phyloP scores from a whole-genome alignment of 495 filamentous ascomycete genomes.

The Lepidopterella palustris region DNA sequence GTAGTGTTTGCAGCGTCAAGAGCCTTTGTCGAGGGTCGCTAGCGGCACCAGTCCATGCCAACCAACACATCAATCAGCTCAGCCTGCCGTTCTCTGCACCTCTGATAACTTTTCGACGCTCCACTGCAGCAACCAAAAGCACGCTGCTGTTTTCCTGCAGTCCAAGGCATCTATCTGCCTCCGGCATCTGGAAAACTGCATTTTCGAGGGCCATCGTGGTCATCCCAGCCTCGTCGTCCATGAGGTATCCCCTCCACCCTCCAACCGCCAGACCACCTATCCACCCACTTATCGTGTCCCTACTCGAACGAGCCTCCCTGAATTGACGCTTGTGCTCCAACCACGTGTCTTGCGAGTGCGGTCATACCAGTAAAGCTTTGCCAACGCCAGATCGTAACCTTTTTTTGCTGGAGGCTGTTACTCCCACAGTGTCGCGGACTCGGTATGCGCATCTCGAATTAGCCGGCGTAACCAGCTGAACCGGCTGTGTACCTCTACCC shows the following conservation, averaged over 20 bases:
- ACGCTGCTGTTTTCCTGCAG: background rate
- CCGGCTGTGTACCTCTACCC: constrained; percentile 17
- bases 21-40: background rate
- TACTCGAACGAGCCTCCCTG: background rate
- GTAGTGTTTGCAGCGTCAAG: background rate
- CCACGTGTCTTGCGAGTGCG: background rate
- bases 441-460: constrained; percentile 25
- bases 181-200: background rate
- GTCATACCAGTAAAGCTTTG: background rate
- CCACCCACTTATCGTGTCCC: constrained; percentile 3
- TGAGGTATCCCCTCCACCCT: background rate
- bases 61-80: background rate
- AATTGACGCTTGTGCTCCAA: background rate
- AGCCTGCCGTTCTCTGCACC: background rate
- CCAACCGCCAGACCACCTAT: constrained; percentile 1
- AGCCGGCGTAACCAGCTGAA: constrained; percentile 27
- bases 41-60: background rate
- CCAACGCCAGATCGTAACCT: background rate
- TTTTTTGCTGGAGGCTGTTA: background rate
- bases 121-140: background rate
- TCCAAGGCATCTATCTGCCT: background rate
- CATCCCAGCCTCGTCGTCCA: background rate
- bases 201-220: background rate
- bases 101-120: background rate
- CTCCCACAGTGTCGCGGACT: constrained; percentile 3